Conservation (phyloP, 2,329 filamentous ascomycete genomes). For the Trichoderma atroviride region DNA sequence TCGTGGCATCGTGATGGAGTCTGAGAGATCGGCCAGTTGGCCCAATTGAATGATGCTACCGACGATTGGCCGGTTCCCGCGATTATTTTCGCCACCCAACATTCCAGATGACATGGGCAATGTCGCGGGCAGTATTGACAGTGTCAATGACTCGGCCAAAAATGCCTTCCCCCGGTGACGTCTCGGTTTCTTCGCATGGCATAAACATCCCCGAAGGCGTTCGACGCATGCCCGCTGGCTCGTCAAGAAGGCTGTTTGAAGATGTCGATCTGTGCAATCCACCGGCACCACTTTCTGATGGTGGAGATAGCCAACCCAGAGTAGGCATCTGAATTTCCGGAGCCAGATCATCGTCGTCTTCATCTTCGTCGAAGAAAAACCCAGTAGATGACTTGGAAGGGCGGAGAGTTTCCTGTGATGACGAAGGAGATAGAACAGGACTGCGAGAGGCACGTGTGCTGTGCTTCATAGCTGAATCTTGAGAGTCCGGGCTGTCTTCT, state of each 20-base stretch:
- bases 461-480: constrained; percentile 65
- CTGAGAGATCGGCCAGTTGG: not conserved
- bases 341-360: constrained; percentile 58
- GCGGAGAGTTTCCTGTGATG: constrained; percentile 80
- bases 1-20: not conserved
- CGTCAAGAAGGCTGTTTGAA: constrained; percentile 51
- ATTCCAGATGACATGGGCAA: constrained; percentile 73
- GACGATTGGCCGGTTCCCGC: not conserved
- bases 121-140: constrained; percentile 71
- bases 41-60: not conserved
- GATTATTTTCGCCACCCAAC: constrained; percentile 63
- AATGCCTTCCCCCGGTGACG: constrained; percentile 62
- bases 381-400: constrained; percentile 69
- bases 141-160: constrained; percentile 82
- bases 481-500: constrained; percentile 71
- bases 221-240: constrained; percentile 68
- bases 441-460: constrained; percentile 52
- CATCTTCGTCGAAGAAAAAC: constrained; percentile 63
- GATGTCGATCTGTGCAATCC: constrained; percentile 54
- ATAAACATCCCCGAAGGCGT: constrained; percentile 90
- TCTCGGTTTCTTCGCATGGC: constrained; percentile 77
- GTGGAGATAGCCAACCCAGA: constrained; percentile 38
- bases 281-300: constrained; percentile 31
- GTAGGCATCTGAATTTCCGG: constrained; percentile 37
- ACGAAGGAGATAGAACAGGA: constrained; percentile 67